Evolutionary conservation across 768 basidiomycete species (phyloP).

Genomic region (Amylocystis lapponica): DNA sequence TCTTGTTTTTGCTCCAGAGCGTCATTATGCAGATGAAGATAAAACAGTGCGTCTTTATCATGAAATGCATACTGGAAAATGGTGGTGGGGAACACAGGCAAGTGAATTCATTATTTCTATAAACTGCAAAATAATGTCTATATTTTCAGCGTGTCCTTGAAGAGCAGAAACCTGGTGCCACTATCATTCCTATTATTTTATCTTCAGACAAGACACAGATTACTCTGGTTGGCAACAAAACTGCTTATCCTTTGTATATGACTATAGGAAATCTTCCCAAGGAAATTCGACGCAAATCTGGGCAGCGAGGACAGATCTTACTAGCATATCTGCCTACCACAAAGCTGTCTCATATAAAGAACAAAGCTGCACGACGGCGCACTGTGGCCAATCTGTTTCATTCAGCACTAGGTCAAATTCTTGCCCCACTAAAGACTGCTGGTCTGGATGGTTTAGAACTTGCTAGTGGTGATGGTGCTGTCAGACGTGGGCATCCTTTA

Average conservation of each 20-base stretch:
- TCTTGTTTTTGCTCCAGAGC: slow-evolving; percentile 30
- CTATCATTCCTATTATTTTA: slow-evolving; percentile 17
- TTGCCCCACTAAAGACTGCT: slow-evolving; percentile 8
- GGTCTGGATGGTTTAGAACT: slow-evolving; percentile 12
- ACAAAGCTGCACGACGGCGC: slow-evolving; percentile 14
- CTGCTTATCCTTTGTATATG: slow-evolving; percentile 21
- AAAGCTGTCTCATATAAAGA: slow-evolving; percentile 12
- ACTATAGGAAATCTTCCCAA: slow-evolving; percentile 24
- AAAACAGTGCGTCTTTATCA: slow-evolving; percentile 24
- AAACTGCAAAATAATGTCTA: no score
- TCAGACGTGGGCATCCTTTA: slow-evolving; percentile 18
- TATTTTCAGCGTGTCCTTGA: slow-evolving; percentile 9
- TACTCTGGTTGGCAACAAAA: slow-evolving; percentile 15
- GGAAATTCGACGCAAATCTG: slow-evolving; percentile 20
- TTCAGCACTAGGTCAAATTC: slow-evolving; percentile 10
- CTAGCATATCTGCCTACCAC: slow-evolving; percentile 22
- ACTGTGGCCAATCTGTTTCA: slow-evolving; percentile 21
- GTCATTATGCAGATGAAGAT: slow-evolving; percentile 29
- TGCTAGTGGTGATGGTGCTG: slow-evolving; percentile 16
- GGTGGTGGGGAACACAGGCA: slow-evolving; percentile 50
- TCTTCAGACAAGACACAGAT: slow-evolving; percentile 21
- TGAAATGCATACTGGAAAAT: slow-evolving; percentile 43
- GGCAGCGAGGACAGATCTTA: slow-evolving; percentile 17
- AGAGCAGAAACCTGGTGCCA: slow-evolving; percentile 10
- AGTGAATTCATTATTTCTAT: not conserved